Conservation (phyloP, 441 rosid genomes). For the Melastoma candidum region DNA sequence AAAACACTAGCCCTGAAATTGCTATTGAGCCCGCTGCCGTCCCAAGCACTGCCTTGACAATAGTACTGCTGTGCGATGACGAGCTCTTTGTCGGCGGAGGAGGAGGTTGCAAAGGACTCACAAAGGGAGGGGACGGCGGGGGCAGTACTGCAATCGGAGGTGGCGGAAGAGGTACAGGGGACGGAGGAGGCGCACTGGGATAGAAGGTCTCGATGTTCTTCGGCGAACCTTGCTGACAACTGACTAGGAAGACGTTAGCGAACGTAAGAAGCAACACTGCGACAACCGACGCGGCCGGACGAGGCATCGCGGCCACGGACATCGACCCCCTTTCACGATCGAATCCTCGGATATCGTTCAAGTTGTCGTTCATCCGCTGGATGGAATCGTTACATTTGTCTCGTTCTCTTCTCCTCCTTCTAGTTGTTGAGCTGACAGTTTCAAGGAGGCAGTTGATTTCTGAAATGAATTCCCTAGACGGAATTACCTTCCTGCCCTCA, state of each 20-base stretch:
- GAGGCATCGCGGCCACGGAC: constrained; percentile 36
- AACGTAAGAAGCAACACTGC: constrained; percentile 8
- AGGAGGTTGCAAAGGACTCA: neutral
- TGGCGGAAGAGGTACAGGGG: constrained; percentile 7
- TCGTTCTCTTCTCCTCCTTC: neutral
- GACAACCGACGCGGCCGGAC: constrained; percentile 24
- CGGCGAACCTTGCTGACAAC: constrained; percentile 35
- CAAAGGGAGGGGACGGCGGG: neutral
- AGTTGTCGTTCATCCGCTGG: neutral
- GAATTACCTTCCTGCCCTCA: neutral
- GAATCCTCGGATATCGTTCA: neutral
- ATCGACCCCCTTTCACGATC: neutral
- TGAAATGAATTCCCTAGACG: neutral
- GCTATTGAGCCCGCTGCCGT: constrained; percentile 5
- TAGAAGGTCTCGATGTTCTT: constrained; percentile 58
- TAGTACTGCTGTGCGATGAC: neutral
- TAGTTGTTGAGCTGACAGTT: constrained; percentile 25
- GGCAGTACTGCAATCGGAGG: constrained; percentile 1
- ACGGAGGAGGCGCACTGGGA: constrained; percentile 16
- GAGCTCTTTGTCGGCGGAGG: neutral
- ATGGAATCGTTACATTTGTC: neutral
- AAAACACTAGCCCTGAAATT: neutral
- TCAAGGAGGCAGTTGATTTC: constrained; percentile 16
- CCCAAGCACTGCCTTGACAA: constrained; percentile 1
- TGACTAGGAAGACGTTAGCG: constrained; percentile 21